Evolutionary conservation across 2,329 filamentous ascomycete species (phyloP), one percentile per base, ranked within the genome.

Genomic region (Grosmannia penicillata): DNA sequence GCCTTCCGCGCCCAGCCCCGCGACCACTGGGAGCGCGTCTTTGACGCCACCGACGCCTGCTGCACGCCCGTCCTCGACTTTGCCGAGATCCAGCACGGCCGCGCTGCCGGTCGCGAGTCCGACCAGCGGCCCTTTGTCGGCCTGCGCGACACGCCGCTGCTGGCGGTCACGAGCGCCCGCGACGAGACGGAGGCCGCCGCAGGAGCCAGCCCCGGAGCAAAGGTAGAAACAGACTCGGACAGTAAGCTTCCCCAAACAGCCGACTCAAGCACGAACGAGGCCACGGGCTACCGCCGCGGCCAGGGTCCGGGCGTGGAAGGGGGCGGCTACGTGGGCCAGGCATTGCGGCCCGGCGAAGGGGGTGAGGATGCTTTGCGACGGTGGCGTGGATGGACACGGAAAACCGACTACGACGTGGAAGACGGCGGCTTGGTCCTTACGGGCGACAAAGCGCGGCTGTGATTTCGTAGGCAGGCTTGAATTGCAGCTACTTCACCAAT

Each of bases 11-110:
- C 62, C 32, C 84, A 76, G 60, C 80, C 79, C 5, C 68, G 87
- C 25, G 53, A 58, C 0, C 79, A 93, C 54, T 96, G 89, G 89
- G 89, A 94, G 58, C 54, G 43, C 4, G 63, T 93, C 6, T 96
- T 95, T 54, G 83, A 93, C 54, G 83, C 82, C 10, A 91, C 82
- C 0, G 89, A 96, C 59, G 89, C 89, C 1, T 96, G 89, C 56
- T 85, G 81, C 45, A 85, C 83, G n/a, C 89, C 89, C 0, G 82
- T 96, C 1, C 62, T 94, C 30, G 77, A 76, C 25, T 82, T 85
- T 47, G 51, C 48, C 0, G 86, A 94, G 58, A 62, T 94, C 31
- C 72, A 84, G 50, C 46, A 54, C n/a, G 59, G 60, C 52, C 43
- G 51, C 26, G 48, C 53, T 9, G 15, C 48, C 37, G 61, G 26